Conservation (phyloP, 2,329 filamentous ascomycete genomes). For the Plectosphaerella plurivora region DNA sequence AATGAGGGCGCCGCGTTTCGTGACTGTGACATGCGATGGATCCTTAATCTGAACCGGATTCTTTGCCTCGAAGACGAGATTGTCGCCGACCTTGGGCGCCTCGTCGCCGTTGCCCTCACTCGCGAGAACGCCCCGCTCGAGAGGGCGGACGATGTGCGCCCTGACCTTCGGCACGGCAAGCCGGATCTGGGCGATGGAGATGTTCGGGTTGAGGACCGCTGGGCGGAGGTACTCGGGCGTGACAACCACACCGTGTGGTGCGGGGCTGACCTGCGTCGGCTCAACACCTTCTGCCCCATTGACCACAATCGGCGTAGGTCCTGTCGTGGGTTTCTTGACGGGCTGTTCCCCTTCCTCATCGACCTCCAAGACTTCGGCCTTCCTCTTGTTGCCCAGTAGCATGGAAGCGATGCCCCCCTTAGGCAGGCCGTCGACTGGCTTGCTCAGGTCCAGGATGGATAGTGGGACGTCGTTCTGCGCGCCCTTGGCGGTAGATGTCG, state of each 20-base stretch:
- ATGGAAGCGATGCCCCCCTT: conserved; percentile 83
- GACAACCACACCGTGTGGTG: conserved; percentile 55
- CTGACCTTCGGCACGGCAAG: conserved; percentile 85
- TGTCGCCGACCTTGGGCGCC: conserved; percentile 59
- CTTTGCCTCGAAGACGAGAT: conserved; percentile 79
- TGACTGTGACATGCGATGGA: conserved; percentile 77
- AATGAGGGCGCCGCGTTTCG: conserved; percentile 71
- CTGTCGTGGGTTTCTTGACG: conserved; percentile 53
- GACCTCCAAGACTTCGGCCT: conserved; percentile 66
- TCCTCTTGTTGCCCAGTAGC: conserved; percentile 90
- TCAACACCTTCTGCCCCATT: conserved; percentile 77
- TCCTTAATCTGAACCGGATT: conserved; percentile 77
- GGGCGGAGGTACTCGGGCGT: conserved; percentile 84
- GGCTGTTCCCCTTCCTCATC: conserved; percentile 66
- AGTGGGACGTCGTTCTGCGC: conserved; percentile 70
- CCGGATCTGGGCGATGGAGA: conserved; percentile 77
- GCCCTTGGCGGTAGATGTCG: conserved; percentile 55
- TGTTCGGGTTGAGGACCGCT: conserved; percentile 76
- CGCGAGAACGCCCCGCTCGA: conserved; percentile 62
- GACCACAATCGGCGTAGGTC: conserved; percentile 68
- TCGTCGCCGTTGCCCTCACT: conserved; percentile 48
- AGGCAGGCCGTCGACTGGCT: conserved; percentile 88
- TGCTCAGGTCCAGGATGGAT: conserved; percentile 82
- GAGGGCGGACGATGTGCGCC: conserved; percentile 73
- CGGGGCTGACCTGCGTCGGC: conserved; percentile 61